Base-by-base conservation (phyloP, 768 basidiomycete species). In the Suillus bovinus region DNA sequence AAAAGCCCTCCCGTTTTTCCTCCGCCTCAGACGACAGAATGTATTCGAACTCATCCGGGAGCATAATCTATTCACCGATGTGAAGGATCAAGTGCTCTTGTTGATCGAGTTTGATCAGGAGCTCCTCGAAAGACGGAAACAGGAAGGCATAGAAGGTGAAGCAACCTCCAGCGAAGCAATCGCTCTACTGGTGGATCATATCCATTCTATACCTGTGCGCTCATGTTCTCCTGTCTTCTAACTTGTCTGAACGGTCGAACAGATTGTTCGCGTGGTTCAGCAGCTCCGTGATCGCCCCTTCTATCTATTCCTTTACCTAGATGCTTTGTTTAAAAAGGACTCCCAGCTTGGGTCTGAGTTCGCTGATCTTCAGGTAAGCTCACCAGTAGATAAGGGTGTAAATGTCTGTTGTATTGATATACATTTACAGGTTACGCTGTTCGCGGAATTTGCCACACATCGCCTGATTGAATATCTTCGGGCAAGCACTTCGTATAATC, bases 41-140 rank as follows among this genome's bases (percentile, higher is more conserved):
- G 96, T 98, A 14, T 96, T 99, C 73, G 90, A 95, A 63, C 87
- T 99, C 61, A 97, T 99, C 68, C 82, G 90, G 39, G 94, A 97
- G 59, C 81, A 97, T 71, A 96, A 96, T 69, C 79, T 99, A 7
- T 99, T 97, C 74, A 92, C 95, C 27, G 93, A 93, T 60, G 93
- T 99, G 2, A 90, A 93, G 70, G 95, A 99, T 69, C 95, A 97
- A 75, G 94, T 92, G 20, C 78, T 97, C 3, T 80, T 94, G 13
- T 85, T 99, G 2, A 90, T 99, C 14, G 94, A 99, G 70, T 99
- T 99, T 64, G 96, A 98, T 68, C 88, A 92, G 61, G 93, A 96
- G 72, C 78, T 96, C 34, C 85, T 86, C 76, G 84, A 85, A 66
- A 84, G 83, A 70, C 79, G 82, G 27, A 71, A 79, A 65, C 72